These are phyloP conservation scores for Pouteria glomerata DNA, from an alignment of 148 eudicot species.

Conservation along the genomic window DNA sequence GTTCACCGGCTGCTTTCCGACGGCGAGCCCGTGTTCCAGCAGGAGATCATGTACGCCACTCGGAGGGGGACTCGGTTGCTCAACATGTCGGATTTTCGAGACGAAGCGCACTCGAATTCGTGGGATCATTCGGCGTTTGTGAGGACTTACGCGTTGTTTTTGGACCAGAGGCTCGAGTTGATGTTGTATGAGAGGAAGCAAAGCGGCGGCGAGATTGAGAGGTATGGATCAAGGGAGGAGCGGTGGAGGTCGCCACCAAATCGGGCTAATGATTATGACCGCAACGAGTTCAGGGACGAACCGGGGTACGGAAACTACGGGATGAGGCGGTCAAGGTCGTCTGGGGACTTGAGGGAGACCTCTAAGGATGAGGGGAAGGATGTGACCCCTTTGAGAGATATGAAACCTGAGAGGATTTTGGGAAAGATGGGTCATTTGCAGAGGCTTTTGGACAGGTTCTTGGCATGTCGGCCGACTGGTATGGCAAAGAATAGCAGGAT, in stretches of 20 bases:
- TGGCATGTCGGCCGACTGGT: conserved; percentile 86
- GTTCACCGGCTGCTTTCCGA: conserved; percentile 68
- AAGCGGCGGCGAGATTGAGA: conserved; percentile 43
- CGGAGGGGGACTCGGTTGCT: conserved; percentile 75
- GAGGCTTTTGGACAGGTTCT: conserved; percentile 79
- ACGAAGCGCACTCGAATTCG: conserved; percentile 88
- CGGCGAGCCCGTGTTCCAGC: conserved; percentile 66
- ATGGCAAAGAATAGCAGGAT: conserved; percentile 70
- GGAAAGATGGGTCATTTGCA: conserved; percentile 81
- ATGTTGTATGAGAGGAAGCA: conserved; percentile 71
- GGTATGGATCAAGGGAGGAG: conserved; percentile 60
- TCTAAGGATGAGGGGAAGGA: conserved; percentile 48
- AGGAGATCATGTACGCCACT: conserved; percentile 76
- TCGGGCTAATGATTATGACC: conserved; percentile 49
- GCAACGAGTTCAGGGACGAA: conserved; percentile 54
- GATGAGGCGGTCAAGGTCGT: conserved; percentile 75
- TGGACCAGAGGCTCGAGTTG: conserved; percentile 80
- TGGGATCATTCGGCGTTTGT: conserved; percentile 94
- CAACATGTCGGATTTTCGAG: conserved; percentile 85
- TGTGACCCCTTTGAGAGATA: conserved; percentile 73
- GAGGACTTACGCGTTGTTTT: conserved; percentile 71
- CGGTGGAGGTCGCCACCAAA: conserved; percentile 65
- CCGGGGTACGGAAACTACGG: conserved; percentile 33
- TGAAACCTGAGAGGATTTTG: conserved; percentile 76
- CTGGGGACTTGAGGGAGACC: conserved; percentile 64